Evolutionary conservation across 257 asterid genomes (phyloP).

Genomic region (Solanum chilense): DNA sequence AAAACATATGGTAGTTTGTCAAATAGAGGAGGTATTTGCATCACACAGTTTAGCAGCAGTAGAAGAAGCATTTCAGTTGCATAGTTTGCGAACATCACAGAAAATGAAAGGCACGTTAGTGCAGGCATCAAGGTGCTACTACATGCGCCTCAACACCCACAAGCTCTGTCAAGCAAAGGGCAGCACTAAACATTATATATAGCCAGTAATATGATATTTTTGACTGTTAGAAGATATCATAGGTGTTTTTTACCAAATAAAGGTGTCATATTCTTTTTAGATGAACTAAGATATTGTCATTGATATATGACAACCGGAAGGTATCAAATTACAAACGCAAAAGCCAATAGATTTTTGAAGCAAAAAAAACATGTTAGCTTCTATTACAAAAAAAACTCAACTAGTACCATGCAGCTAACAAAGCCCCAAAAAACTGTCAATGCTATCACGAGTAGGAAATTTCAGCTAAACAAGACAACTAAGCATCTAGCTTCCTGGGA

Average conservation of each 20-base stretch:
- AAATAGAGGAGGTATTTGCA: not conserved
- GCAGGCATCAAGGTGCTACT: not conserved
- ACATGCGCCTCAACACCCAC: not conserved
- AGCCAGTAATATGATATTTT: not conserved
- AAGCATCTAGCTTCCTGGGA: not conserved
- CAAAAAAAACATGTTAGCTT: not conserved
- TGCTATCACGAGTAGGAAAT: not conserved
- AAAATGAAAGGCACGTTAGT: not conserved
- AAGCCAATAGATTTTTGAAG: not conserved
- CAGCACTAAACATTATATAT: not conserved
- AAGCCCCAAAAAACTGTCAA: not conserved
- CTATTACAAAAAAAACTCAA: not conserved
- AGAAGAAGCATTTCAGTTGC: not conserved
- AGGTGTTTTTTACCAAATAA: not conserved
- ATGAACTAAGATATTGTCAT: not conserved
- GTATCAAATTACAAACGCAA: not conserved
- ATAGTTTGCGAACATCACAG: not conserved
- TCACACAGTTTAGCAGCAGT: not conserved
- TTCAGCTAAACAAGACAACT: not conserved
- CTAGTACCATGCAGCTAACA: not conserved
- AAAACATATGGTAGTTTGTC: not conserved
- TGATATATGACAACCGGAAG: not conserved
- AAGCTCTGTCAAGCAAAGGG: not conserved
- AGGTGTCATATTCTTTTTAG: not conserved
- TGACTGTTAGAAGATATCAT: not conserved